Evolutionary conservation across 2,329 filamentous ascomycete genomes (phyloP).

Genomic region (Fusarium ambrosium): DNA sequence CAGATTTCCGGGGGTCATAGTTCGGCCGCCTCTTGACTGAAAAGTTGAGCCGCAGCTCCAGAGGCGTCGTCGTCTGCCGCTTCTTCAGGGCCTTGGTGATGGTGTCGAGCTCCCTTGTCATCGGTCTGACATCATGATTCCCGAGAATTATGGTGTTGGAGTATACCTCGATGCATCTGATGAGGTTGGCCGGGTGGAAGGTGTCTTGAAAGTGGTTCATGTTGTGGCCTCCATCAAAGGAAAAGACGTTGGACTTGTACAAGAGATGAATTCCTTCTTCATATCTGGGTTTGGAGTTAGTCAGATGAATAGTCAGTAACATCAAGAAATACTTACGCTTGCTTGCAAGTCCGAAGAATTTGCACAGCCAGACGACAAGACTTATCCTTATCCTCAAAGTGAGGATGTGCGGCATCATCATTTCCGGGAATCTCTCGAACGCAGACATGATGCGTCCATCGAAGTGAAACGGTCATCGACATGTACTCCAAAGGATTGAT

Average conservation of each 20-base stretch:
- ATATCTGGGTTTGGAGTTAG: slow-evolving; percentile 6
- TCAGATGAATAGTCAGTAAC: background rate
- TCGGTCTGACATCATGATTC: background rate
- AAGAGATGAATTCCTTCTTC: slow-evolving; percentile 15
- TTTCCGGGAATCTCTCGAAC: background rate
- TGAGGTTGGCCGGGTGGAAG: background rate
- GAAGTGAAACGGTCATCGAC: background rate
- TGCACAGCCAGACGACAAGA: slow-evolving; percentile 1
- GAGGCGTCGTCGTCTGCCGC: background rate
- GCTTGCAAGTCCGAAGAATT: slow-evolving; percentile 23
- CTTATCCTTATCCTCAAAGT: slow-evolving; percentile 3
- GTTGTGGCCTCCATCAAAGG: slow-evolving; percentile 2
- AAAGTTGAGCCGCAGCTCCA: background rate
- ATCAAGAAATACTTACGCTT: background rate
- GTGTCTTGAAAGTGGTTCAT: background rate
- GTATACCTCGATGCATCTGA: background rate
- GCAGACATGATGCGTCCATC: slow-evolving; percentile 4
- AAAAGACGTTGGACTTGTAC: slow-evolving; percentile 14
- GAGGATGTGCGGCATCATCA: background rate
- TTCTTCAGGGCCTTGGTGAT: background rate
- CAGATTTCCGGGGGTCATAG: background rate
- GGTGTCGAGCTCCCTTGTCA: background rate
- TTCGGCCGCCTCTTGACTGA: background rate
- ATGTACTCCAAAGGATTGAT: background rate
- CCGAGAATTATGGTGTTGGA: background rate